These are phyloP conservation scores for Gymnopus androsaceus DNA, from an alignment of 1,284 basidiomycete genomes.

Conservation along the genomic window DNA sequence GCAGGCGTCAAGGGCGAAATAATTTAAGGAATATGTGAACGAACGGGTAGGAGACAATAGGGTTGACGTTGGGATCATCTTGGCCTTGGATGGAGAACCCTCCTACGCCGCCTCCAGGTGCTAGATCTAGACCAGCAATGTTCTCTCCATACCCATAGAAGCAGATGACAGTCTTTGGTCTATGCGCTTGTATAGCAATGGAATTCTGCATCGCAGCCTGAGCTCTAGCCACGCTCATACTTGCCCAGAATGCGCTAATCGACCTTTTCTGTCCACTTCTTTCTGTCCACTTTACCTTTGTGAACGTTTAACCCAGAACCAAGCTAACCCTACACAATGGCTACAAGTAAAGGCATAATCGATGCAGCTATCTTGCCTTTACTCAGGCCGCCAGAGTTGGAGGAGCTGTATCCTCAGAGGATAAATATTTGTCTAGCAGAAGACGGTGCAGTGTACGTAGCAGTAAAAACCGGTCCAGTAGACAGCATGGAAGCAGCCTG, in stretches of 20 bases:
- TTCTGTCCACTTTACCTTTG: conserved; percentile 63
- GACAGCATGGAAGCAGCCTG: conserved; percentile 57
- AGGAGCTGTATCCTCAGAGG: conserved; percentile 37
- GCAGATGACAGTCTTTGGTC: neutral
- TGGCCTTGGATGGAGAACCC: conserved; percentile 28
- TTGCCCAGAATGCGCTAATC: conserved; percentile 86
- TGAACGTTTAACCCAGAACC: conserved; percentile 58
- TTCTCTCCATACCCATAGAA: too few relatives aligned
- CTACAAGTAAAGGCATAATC: conserved; percentile 65
- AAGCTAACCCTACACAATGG: conserved; percentile 52
- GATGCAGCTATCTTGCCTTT: conserved; percentile 79
- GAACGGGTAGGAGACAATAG: neutral
- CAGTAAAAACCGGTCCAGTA: conserved; percentile 74
- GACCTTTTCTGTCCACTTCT: conserved; percentile 69
- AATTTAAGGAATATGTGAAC: conserved; percentile 7
- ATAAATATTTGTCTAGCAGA: conserved; percentile 37
- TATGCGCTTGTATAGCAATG: conserved; percentile 50
- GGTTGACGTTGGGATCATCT: conserved; percentile 16
- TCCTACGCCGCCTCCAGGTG: conserved; percentile 17
- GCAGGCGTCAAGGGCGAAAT: conserved; percentile 33
- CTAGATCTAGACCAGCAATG: conserved; percentile 45
- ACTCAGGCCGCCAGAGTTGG: conserved; percentile 42
- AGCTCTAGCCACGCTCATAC: conserved; percentile 72
- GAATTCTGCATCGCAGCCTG: conserved; percentile 71
- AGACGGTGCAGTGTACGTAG: conserved; percentile 55